Percentiles rank a stretch among this genome's conserved stretches.
These are phyloP conservation scores for Penicillium egyptiacum DNA, from an alignment of 495 filamentous ascomycete genomes.

Conservation along the genomic window DNA sequence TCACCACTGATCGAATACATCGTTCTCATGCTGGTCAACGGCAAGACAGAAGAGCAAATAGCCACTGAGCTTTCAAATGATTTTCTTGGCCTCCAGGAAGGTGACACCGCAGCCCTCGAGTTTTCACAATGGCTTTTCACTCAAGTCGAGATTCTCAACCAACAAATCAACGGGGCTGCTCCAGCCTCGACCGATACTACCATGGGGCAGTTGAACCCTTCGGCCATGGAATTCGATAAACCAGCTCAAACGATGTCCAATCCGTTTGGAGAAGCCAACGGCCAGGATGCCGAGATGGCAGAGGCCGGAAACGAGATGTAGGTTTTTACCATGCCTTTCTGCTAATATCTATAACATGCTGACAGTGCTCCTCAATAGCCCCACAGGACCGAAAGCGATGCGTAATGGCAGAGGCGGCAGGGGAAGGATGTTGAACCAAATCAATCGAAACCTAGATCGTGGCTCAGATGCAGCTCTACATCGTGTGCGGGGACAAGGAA, in stretches of 20 bases:
- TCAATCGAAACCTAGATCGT: slow-evolving; percentile 85
- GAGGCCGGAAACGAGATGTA: slow-evolving; percentile 69
- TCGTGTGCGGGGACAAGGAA: slow-evolving; percentile 71
- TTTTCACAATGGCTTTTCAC: slow-evolving; percentile 92
- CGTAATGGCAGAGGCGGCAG: slow-evolving; percentile 64
- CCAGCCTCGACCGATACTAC: slow-evolving; percentile 20
- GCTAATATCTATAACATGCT: slow-evolving; percentile 1
- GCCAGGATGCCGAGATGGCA: slow-evolving; percentile 70
- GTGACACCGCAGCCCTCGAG: slow-evolving; percentile 76
- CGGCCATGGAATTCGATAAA: slow-evolving; percentile 33
- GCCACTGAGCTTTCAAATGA: slow-evolving; percentile 87
- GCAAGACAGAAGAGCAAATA: slow-evolving; percentile 86
- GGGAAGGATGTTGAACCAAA: slow-evolving; percentile 81
- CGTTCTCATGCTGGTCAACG: slow-evolving; percentile 92
- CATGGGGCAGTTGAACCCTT: slow-evolving; percentile 36
- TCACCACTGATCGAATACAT: slow-evolving; percentile 92
- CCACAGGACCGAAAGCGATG: slow-evolving; percentile 95
- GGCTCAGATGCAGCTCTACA: slow-evolving; percentile 71
- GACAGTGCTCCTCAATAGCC: slow-evolving; percentile 52
- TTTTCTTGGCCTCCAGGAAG: slow-evolving; percentile 76
- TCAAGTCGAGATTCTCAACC: slow-evolving; percentile 67
- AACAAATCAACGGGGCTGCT: slow-evolving; percentile 55
- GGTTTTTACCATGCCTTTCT: slow-evolving; percentile 34
- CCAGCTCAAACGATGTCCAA: slow-evolving; percentile 15
- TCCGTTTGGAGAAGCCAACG: slow-evolving; percentile 18